A percentile compares a stretch with the other conserved stretches of the same genome.
phyloP scores from a whole-genome alignment of 1,139 yeast genomes.

The Scheffersomyces cryptocercus region DNA sequence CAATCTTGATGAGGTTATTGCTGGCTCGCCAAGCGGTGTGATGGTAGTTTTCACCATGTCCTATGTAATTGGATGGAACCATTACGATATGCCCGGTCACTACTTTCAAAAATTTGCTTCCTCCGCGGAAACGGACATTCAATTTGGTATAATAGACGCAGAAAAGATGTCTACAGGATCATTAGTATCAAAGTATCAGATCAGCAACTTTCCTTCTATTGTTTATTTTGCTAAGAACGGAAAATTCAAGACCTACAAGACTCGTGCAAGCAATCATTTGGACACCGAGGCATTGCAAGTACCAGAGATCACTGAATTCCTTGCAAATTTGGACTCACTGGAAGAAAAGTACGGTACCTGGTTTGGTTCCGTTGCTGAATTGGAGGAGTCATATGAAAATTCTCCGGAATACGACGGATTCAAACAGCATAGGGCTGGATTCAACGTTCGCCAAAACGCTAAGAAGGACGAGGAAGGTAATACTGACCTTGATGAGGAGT shows the following conservation, averaged over 20 bases:
- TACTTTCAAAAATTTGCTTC: constrained; percentile 32
- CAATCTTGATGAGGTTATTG: constrained; percentile 6
- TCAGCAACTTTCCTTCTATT: constrained; percentile 38
- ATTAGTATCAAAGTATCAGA: constrained; percentile 22
- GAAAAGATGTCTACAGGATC: constrained; percentile 20
- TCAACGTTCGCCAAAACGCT: constrained; percentile 16
- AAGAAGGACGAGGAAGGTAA: constrained; percentile 6
- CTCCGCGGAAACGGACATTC: constrained; percentile 6
- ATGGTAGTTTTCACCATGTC: constrained; percentile 29
- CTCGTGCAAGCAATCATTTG: constrained; percentile 26
- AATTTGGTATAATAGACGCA: constrained; percentile 29
- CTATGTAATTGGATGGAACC: constrained; percentile 31
- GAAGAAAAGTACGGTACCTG: constrained; percentile 17
- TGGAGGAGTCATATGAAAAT: constrained; percentile 11
- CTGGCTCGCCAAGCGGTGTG: constrained; percentile 9
- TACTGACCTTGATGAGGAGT: constrained; percentile 20
- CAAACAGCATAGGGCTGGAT: constrained; percentile 16
- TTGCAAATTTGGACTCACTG: constrained; percentile 15
- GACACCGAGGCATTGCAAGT: constrained; percentile 20
- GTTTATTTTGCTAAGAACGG: constrained; percentile 24
- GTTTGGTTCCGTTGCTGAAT: constrained; percentile 16
- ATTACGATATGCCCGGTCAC: constrained; percentile 34
- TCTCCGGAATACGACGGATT: constrained; percentile 13
- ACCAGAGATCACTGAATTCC: constrained; percentile 19
- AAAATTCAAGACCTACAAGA: constrained; percentile 26